Evolutionary conservation across 2,329 filamentous ascomycete genomes (phyloP).

Genomic region (Diaporthe australafricana): DNA sequence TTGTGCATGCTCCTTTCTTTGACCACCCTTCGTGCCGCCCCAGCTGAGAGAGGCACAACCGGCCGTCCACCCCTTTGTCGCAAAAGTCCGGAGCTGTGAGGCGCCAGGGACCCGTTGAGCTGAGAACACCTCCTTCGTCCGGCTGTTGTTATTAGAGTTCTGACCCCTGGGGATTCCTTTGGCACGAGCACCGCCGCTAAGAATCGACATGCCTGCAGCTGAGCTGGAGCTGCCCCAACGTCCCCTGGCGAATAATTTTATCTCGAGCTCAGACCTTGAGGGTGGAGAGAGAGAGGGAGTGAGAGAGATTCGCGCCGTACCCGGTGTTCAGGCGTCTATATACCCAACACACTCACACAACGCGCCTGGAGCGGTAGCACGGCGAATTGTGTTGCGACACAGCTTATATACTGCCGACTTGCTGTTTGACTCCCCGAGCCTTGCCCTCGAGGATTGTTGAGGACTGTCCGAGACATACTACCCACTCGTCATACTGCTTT

Average conservation of each 20-base stretch:
- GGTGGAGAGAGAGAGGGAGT: too few relatives aligned
- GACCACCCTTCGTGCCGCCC: not conserved
- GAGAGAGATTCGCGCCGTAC: not conserved
- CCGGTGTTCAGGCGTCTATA: slow-evolving; percentile 27
- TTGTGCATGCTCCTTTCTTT: not conserved
- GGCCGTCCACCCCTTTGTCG: slow-evolving; percentile 15
- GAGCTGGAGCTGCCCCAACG: slow-evolving; percentile 15
- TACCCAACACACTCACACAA: not conserved
- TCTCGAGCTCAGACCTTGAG: not conserved
- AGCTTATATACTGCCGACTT: slow-evolving; percentile 16
- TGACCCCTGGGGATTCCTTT: not conserved
- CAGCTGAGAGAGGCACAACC: not conserved
- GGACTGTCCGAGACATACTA: slow-evolving; percentile 27
- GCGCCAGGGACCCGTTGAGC: not conserved
- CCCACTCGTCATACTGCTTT: slow-evolving; percentile 19
- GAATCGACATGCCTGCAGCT: slow-evolving; percentile 14
- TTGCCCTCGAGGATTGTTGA: not conserved
- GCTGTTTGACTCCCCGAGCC: not conserved
- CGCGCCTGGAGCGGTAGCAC: slow-evolving; percentile 30
- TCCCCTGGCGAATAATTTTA: not conserved
- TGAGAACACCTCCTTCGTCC: slow-evolving; percentile 7
- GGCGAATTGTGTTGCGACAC: slow-evolving; percentile 26
- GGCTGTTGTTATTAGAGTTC: slow-evolving; percentile 13
- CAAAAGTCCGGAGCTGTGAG: too few relatives aligned
- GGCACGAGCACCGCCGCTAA: slow-evolving; percentile 2